phyloP scores from a whole-genome alignment of 495 filamentous ascomycete species.

The Staphylotrichum longicolle region DNA sequence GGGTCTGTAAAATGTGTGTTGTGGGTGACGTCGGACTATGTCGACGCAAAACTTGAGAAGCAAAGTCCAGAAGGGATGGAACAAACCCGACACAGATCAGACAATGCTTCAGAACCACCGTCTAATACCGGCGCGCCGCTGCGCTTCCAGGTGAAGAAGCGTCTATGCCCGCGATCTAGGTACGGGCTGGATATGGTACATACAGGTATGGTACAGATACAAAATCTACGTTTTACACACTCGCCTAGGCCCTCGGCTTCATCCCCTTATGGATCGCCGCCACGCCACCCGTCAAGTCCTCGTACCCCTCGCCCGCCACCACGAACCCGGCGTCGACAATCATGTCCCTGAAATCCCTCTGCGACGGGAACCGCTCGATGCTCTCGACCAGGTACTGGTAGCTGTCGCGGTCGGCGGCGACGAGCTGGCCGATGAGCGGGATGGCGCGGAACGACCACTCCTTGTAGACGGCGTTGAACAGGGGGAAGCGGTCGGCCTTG shows the following conservation, averaged over 20 bases:
- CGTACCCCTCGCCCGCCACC: slow-evolving; percentile 76
- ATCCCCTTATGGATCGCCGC: slow-evolving; percentile 96
- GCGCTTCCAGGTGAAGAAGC: no score
- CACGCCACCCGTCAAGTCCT: slow-evolving; percentile 86
- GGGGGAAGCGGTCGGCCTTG: slow-evolving; percentile 63
- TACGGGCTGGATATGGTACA: background rate
- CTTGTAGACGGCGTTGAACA: slow-evolving; percentile 88
- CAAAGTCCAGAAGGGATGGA: no score
- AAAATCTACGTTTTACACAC: background rate
- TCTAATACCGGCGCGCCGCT: no score
- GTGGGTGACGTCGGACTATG: no score
- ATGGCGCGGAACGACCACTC: slow-evolving; percentile 94
- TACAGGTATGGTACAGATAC: slow-evolving; percentile 4
- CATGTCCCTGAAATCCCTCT: slow-evolving; percentile 81
- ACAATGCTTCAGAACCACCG: no score
- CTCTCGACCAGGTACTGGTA: slow-evolving; percentile 99
- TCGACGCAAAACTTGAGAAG: no score
- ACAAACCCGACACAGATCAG: no score
- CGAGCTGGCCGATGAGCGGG: slow-evolving; percentile 89
- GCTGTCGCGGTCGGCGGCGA: slow-evolving; percentile 89
- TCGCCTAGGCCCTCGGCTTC: slow-evolving; percentile 59
- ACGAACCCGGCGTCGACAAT: slow-evolving; percentile 85
- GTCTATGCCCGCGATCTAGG: no score
- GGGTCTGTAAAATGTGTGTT: no score
- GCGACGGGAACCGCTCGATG: slow-evolving; percentile 88